These are phyloP conservation scores for Salisapilia sapeloensis DNA, from an alignment of 352 stramenopile species.

Conservation along the genomic window DNA sequence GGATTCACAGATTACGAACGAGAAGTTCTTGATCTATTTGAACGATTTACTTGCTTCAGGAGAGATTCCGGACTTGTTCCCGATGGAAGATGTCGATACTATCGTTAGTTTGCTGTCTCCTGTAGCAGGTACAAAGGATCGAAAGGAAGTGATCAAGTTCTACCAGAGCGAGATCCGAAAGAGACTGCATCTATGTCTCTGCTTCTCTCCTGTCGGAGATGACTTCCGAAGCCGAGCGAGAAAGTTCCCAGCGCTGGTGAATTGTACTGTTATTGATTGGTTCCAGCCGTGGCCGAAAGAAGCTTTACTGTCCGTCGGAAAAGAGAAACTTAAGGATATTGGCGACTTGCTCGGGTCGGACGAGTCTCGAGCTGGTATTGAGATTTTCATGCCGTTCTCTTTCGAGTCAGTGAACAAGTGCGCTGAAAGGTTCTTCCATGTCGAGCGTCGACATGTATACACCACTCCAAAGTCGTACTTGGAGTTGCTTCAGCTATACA, in stretches of 20 bases:
- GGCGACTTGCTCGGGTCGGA: conserved; percentile 67
- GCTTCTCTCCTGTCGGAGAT: conserved; percentile 91
- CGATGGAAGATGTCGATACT: conserved; percentile 87
- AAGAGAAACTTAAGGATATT: conserved; percentile 78
- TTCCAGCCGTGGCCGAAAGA: conserved; percentile 90
- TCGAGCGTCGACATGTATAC: conserved; percentile 88
- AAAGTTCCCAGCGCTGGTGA: conserved; percentile 92
- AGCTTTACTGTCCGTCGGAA: conserved; percentile 83
- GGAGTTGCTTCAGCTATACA: conserved; percentile 89
- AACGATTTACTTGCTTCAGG: conserved; percentile 90
- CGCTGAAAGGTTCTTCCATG: conserved; percentile 77
- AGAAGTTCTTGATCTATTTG: conserved; percentile 93
- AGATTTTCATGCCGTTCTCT: conserved; percentile 93
- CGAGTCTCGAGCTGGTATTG: conserved; percentile 70
- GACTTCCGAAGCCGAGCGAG: conserved; percentile 87
- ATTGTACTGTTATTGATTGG: conserved; percentile 93
- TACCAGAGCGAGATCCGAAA: conserved; percentile 91
- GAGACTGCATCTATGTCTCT: conserved; percentile 89
- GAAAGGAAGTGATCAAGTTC: conserved; percentile 88
- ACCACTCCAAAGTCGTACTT: conserved; percentile 93
- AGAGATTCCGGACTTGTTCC: conserved; percentile 90
- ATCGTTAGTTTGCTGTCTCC: conserved; percentile 80
- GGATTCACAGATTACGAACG: conserved; percentile 93
- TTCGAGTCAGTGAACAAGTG: conserved; percentile 89
- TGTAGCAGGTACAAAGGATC: conserved; percentile 73